phyloP scores from a whole-genome alignment of 495 filamentous ascomycete species.

The Chaetomidium leptoderma region DNA sequence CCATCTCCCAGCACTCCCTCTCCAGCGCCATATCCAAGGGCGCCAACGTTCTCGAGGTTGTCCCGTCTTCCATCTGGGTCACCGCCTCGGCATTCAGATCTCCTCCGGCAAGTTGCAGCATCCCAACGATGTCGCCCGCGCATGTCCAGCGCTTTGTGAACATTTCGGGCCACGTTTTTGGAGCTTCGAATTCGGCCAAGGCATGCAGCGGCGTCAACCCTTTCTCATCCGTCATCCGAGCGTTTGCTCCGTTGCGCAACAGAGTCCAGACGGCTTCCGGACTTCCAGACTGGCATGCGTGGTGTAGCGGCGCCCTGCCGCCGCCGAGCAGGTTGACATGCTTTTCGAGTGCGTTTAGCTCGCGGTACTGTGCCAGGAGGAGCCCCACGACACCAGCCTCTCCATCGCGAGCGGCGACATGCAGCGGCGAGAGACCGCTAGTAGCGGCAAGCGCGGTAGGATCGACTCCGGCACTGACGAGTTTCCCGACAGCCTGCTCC shows the following conservation, averaged over 20 bases:
- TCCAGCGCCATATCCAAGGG: conserved; percentile 18
- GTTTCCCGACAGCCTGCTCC: neutral
- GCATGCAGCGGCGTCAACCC: conserved; percentile 18
- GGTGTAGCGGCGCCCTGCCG: conserved; percentile 29
- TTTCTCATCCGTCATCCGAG: conserved; percentile 12
- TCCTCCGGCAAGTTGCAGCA: conserved; percentile 1
- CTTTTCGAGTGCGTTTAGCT: neutral
- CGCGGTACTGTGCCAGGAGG: conserved; percentile 1
- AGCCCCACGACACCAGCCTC: neutral
- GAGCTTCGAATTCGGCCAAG: neutral
- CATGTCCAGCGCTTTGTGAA: neutral
- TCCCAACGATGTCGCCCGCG: neutral
- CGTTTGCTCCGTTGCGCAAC: conserved; percentile 19
- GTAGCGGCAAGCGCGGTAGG: neutral
- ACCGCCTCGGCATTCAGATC: conserved; percentile 6
- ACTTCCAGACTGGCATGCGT: conserved; percentile 18
- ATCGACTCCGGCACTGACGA: neutral
- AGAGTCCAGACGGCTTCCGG: conserved; percentile 12
- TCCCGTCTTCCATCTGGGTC: neutral
- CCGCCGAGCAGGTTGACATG: conserved; percentile 15
- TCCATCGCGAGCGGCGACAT: neutral
- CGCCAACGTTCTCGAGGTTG: neutral
- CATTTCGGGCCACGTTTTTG: no score
- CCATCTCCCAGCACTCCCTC: conserved; percentile 2
- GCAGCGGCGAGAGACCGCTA: neutral